Conservation (phyloP, 352 stramenopile genomes). For the Hyphochytrium catenoides region DNA sequence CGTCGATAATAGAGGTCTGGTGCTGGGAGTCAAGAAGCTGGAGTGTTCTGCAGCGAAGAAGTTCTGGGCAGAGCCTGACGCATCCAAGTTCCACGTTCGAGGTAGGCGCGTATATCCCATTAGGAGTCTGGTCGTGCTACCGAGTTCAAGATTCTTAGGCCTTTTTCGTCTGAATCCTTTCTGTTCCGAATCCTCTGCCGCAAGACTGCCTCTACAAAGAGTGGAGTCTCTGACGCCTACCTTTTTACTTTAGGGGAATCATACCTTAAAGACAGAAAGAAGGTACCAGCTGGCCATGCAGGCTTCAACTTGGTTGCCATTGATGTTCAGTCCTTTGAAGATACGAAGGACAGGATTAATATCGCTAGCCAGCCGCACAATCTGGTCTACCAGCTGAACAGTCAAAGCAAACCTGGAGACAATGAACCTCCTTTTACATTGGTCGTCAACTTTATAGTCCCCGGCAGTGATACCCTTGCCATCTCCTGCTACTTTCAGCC, state of each 20-base stretch:
- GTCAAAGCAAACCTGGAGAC: slow-evolving; percentile 30
- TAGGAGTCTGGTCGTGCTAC: too few relatives aligned
- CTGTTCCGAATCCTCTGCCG: too few relatives aligned
- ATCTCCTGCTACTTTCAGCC: slow-evolving; percentile 41
- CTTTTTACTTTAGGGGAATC: too few relatives aligned
- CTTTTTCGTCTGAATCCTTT: too few relatives aligned
- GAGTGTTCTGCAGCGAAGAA: slow-evolving; percentile 42
- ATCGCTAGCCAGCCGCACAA: slow-evolving; percentile 26
- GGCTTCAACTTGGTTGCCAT: slow-evolving; percentile 55
- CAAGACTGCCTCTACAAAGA: too few relatives aligned
- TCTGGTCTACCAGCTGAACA: too few relatives aligned
- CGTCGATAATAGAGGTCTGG: slow-evolving; percentile 28
- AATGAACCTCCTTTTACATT: too few relatives aligned
- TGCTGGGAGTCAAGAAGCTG: slow-evolving; percentile 31
- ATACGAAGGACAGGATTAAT: slow-evolving; percentile 35
- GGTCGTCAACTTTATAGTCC: slow-evolving; percentile 44
- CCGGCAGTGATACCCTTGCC: slow-evolving; percentile 26
- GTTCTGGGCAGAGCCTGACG: slow-evolving; percentile 43
- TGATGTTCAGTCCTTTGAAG: slow-evolving; percentile 51
- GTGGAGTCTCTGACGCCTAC: too few relatives aligned
- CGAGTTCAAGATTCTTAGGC: too few relatives aligned
- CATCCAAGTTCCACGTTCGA: slow-evolving; percentile 26
- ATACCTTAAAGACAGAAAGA: slow-evolving; percentile 71
- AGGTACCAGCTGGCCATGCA: slow-evolving; percentile 30
- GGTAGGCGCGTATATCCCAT: too few relatives aligned